Conservation (phyloP, 2,329 filamentous ascomycete species). For the Zymoseptoria crescenta region DNA sequence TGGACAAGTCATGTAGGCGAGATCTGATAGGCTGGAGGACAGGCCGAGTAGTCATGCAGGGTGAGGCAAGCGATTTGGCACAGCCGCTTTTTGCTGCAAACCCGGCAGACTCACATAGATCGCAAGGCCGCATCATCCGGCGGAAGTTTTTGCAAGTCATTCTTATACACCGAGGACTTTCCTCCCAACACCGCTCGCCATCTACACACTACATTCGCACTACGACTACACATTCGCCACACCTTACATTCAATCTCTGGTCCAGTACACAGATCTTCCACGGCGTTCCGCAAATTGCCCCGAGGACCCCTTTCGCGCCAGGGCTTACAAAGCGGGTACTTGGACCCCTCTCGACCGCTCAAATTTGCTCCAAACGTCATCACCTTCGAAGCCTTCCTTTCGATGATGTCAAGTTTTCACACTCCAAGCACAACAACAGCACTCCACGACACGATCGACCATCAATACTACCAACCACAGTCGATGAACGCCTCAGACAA, state of each 20-base stretch:
- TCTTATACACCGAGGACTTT: neutral
- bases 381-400: neutral
- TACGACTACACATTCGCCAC: neutral
- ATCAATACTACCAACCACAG: neutral
- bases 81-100: no score
- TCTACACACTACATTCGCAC: neutral
- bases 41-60: neutral
- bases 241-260: neutral
- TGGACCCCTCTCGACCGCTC: no score
- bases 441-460: neutral
- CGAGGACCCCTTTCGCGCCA: neutral
- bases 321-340: neutral
- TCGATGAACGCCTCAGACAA: conserved; percentile 4
- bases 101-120: neutral
- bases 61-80: neutral
- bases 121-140: neutral
- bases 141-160: neutral
- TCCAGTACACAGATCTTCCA: no score
- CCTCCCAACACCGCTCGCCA: conserved; percentile 5
- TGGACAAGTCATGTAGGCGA: neutral
- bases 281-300: neutral
- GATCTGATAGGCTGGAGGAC: neutral
- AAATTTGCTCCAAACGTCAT: no score
- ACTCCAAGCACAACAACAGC: neutral
- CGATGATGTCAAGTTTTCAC: neutral